Evolutionary conservation across 164 flowering plant species (phyloP).

Genomic region (Macadamia integrifolia): DNA sequence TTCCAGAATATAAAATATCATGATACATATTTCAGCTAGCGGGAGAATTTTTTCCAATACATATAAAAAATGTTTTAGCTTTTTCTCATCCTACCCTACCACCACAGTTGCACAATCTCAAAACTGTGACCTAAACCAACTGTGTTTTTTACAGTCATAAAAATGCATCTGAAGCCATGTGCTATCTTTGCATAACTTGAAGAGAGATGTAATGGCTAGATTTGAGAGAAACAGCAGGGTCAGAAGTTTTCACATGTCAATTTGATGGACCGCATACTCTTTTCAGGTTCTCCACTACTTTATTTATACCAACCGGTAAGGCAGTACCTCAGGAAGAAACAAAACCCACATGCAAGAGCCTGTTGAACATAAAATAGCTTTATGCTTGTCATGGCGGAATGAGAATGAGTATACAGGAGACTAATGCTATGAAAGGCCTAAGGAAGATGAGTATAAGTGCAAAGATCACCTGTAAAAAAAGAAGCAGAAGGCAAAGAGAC

Average conservation of each 20-base stretch:
- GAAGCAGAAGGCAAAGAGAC: conserved; percentile 69
- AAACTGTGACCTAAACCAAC: too few relatives aligned
- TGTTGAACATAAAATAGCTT: conserved; percentile 17
- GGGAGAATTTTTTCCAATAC: too few relatives aligned
- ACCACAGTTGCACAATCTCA: too few relatives aligned
- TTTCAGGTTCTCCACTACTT: conserved; percentile 13
- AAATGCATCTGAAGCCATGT: too few relatives aligned
- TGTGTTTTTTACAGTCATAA: too few relatives aligned
- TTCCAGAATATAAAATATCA: too few relatives aligned
- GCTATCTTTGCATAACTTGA: too few relatives aligned
- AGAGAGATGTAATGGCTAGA: too few relatives aligned
- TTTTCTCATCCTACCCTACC: too few relatives aligned
- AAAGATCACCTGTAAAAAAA: conserved; percentile 67
- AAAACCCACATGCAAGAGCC: conserved; percentile 72
- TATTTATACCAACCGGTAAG: conserved; percentile 97
- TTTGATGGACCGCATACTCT: neutral
- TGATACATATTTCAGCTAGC: too few relatives aligned
- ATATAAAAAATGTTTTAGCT: too few relatives aligned
- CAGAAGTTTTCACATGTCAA: neutral
- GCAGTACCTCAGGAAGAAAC: conserved; percentile 67
- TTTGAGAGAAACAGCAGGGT: neutral
- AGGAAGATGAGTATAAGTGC: neutral
- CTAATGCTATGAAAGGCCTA: neutral
- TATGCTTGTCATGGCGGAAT: neutral
- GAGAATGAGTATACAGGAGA: neutral